A percentile compares a stretch with the other conserved stretches of the same genome.
Conservation (phyloP, 441 rosid species). For the Gossypium gossypioides region DNA sequence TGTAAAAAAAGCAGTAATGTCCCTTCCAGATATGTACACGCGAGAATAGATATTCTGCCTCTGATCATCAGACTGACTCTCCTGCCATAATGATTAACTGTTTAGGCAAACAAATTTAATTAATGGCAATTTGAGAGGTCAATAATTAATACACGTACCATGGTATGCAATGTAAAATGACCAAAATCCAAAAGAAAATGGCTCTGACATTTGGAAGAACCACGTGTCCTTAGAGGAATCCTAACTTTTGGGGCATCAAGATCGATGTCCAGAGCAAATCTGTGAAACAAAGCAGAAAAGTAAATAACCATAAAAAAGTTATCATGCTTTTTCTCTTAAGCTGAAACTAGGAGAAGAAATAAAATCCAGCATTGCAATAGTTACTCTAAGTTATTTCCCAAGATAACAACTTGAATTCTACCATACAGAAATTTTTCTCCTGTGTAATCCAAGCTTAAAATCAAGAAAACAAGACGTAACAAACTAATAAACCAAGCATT, state of each 20-base stretch:
- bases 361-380: background rate
- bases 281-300: constrained; percentile 29
- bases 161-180: constrained; percentile 79
- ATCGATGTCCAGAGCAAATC: constrained; percentile 97
- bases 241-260: constrained; percentile 98
- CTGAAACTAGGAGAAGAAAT: background rate
- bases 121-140: constrained; percentile 13
- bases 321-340: background rate
- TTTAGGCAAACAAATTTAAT: constrained; percentile 22
- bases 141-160: constrained; percentile 41
- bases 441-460: background rate
- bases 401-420: background rate
- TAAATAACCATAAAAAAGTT: background rate
- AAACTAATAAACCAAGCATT: background rate
- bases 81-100: constrained; percentile 41
- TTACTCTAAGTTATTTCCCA: background rate
- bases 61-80: constrained; percentile 61
- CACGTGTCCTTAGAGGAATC: constrained; percentile 65
- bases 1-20: constrained; percentile 88
- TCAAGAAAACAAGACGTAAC: background rate
- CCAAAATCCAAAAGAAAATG: constrained; percentile 96
- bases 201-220: constrained; percentile 57
- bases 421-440: background rate
- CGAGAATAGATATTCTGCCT: constrained; percentile 85
- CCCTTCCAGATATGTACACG: constrained; percentile 85